phyloP scores from a whole-genome alignment of 805 yeast genomes.

The Debaryomyces hansenii region DNA sequence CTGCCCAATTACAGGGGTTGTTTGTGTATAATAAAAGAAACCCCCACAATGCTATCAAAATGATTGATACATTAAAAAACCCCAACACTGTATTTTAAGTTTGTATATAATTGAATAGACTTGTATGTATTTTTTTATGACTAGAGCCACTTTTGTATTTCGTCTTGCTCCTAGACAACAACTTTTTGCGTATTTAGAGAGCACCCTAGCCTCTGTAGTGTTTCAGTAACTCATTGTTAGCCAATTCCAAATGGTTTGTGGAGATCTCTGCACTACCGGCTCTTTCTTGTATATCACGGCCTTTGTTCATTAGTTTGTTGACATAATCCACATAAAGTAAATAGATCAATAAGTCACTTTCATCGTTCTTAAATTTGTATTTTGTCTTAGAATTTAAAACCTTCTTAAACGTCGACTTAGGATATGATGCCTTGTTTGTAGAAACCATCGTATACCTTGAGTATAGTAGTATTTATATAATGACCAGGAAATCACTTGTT shows the following conservation, averaged over 20 bases:
- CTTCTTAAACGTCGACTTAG: constrained; percentile 15
- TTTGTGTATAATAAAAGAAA: constrained; percentile 88
- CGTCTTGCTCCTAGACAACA: too few species aligned
- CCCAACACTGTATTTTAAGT: constrained; percentile 23
- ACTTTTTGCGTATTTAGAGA: too few species aligned
- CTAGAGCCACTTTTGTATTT: not conserved
- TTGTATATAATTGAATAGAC: constrained; percentile 1
- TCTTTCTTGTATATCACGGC: constrained; percentile 34
- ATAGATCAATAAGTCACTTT: constrained; percentile 44
- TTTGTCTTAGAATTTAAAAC: constrained; percentile 20
- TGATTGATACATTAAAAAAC: constrained; percentile 49
- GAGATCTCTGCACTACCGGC: constrained; percentile 40
- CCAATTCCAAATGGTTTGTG: constrained; percentile 40
- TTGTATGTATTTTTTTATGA: not conserved
- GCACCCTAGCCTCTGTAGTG: constrained; percentile 33
- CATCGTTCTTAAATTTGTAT: constrained; percentile 31
- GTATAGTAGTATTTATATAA: not conserved
- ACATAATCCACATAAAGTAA: constrained; percentile 50
- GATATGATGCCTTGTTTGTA: constrained; percentile 4
- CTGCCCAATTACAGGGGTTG: constrained; percentile 94
- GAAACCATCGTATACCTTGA: not conserved
- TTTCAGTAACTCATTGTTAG: constrained; percentile 29
- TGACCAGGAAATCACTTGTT: not conserved
- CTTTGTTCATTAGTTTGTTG: constrained; percentile 38
- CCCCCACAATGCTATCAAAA: constrained; percentile 71